Percentiles rank a stretch among this genome's conserved stretches.
These are phyloP conservation scores for Beauveria australis DNA, from an alignment of 2,329 filamentous ascomycete species.

Conservation along the genomic window DNA sequence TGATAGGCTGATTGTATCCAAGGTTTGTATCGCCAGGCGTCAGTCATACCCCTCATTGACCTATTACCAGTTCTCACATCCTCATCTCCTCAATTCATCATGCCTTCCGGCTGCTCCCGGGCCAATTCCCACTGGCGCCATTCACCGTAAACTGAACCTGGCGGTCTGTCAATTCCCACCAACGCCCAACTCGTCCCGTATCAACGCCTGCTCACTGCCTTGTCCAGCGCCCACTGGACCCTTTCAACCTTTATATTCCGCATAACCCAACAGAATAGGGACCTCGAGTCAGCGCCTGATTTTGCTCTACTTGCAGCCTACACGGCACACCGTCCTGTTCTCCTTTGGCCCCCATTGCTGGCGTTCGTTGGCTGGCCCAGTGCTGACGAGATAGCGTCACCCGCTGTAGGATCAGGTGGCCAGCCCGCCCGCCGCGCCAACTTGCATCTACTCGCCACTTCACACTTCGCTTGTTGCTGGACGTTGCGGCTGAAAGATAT, in stretches of 20 bases:
- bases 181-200: not conserved
- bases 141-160: not conserved
- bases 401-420: constrained; percentile 2
- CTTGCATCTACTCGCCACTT: too few species aligned
- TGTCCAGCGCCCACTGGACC: not conserved
- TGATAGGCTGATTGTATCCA: not conserved
- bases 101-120: not conserved
- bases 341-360: not conserved
- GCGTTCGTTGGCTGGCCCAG: not conserved
- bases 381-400: constrained; percentile 7
- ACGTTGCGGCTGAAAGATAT: too few species aligned
- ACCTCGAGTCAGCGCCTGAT: not conserved
- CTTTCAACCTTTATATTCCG: not conserved
- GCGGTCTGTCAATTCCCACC: not conserved
- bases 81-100: not conserved
- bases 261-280: not conserved
- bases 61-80: not conserved
- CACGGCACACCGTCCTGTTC: too few species aligned
- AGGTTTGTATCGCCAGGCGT: not conserved
- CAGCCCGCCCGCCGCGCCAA: not conserved
- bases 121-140: too few species aligned
- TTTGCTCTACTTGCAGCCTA: not conserved
- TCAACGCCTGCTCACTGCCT: not conserved
- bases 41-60: not conserved
- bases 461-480: too few species aligned